Evolutionary conservation across 2,329 filamentous ascomycete genomes (phyloP).

Genomic region (Pestalotiopsis sp.): DNA sequence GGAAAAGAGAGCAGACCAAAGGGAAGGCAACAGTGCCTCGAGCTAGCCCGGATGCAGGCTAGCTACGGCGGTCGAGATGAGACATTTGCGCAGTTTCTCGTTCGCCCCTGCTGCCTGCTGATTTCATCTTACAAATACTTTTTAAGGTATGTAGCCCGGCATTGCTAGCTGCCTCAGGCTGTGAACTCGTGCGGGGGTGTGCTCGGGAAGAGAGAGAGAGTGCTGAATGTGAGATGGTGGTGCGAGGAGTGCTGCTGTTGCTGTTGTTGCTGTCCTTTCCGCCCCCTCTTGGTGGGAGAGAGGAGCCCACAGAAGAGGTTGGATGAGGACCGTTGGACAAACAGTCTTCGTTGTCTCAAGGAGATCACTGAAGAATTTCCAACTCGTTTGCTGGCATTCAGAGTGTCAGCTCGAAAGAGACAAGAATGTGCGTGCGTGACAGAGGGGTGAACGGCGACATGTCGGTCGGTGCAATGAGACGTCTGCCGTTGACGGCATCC

Average conservation of each 20-base stretch:
- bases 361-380: background rate
- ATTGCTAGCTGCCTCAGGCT: conserved; percentile 11
- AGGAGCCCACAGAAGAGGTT: no score
- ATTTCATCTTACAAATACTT: conserved; percentile 10
- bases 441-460: background rate
- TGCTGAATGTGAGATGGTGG: background rate
- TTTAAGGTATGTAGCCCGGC: background rate
- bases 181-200: background rate
- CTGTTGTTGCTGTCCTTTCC: no score
- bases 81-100: conserved; percentile 12
- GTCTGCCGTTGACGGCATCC: conserved; percentile 5
- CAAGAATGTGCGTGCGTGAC: background rate
- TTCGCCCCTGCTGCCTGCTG: conserved; percentile 3
- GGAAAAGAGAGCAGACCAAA: background rate
- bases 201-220: background rate
- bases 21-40: background rate
- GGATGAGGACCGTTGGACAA: no score
- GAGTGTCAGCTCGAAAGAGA: background rate
- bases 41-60: background rate
- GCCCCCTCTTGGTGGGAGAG: no score
- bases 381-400: background rate
- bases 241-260: background rate
- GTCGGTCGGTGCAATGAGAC: background rate
- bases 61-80: conserved; percentile 13
- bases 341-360: background rate